Base-by-base conservation (phyloP, 768 basidiomycete species). In the Trametes cubensis region DNA sequence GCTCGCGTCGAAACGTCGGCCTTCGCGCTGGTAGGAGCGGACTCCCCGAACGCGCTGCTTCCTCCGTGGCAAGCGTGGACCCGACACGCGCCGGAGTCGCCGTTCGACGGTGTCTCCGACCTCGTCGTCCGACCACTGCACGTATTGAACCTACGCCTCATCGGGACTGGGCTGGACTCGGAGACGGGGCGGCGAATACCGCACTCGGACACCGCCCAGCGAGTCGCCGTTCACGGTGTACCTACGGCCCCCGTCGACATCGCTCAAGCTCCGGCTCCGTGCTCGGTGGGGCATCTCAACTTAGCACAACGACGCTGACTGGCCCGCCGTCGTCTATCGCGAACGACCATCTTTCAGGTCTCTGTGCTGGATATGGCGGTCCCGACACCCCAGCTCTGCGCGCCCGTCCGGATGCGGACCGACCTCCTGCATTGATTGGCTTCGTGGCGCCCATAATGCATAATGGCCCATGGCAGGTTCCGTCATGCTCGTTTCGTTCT, bases 291-390 rank as follows among this genome's bases (percentile, higher is more conserved):
- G 47, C 47, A 20, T 25, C 47, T 15, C 23, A 26, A 17, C 13
- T 23, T 13, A 23, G 23, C 21, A 25, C 23, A 26, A 28, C 21
- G 23, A 10, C 17, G 47, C 25, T 49, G 8, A 25, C 47, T 11
- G 10, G 21, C 46, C 23, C 23, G 40, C 20, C 53, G 53, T 23
- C 52, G 39, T 44, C 25, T 55, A 55, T 55, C 54, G 44, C 23
- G 23, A 18, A 30, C 44, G 54, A 44, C 54, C 34, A 34, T 34
- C 45, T 44, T 55, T 26, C 21, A 55, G 53, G 54, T 6, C 42
- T 20, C 10, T 45, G 15, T 17, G 23, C 42, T n/a, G 15, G 42
- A 28, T 28, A 3, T 42, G 54, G 54, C 54, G 42, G n/a, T 6
- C 41, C 54, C 42, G 54, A 55, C 54, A 26, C 4, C 3, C 54